Base-by-base conservation (phyloP, 768 basidiomycete species). In the Harrya chromipes region DNA sequence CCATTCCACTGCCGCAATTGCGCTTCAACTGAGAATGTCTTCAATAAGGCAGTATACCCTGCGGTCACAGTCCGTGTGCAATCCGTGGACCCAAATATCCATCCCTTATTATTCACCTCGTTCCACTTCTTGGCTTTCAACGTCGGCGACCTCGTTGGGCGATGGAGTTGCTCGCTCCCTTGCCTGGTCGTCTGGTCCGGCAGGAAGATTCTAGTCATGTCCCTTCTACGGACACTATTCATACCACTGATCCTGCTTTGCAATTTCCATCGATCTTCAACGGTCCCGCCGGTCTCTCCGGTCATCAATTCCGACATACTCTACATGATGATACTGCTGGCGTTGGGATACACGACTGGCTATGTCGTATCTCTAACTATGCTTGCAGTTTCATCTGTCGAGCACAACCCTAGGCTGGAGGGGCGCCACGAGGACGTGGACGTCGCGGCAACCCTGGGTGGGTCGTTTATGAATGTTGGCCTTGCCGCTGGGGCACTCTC, bases 231-330 rank as follows among this genome's bases (percentile, higher is more conserved):
- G 47, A 87, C 84, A 2, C 60, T 92, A 29, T 94, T 95, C 70
- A 80, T 97, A 41, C 91, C 91, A 26, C 60, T 94, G 36, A 86
- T 95, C 68, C 76, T 95, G n/a, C 74, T 86, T 69, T 95, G 93
- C 76, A 97, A 97, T 62, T 70, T 94, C 36, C 81, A 84, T 55
- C 79, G 75, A 38, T 71, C 74, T 26, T 56, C 70, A 2, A 49
- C 61, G 26, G 45, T 42, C 1, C 49, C 65, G 6, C 60, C 64
- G 8, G 57, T 70, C 9, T 38, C 57, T 40, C 56, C 65, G 4
- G 56, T 85, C 52, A 84, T 94, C 72, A 83, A 72, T 67, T 93
- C 90, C 2, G 92, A 95, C 62, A 42, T 80, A 33, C 41, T 84
- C 11, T 95, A 83, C 72, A 83, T 94, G 80, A 27, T 80, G 21